Evolutionary conservation across 345 rosid species (phyloP).

Genomic region (Kernera saxatilis): DNA sequence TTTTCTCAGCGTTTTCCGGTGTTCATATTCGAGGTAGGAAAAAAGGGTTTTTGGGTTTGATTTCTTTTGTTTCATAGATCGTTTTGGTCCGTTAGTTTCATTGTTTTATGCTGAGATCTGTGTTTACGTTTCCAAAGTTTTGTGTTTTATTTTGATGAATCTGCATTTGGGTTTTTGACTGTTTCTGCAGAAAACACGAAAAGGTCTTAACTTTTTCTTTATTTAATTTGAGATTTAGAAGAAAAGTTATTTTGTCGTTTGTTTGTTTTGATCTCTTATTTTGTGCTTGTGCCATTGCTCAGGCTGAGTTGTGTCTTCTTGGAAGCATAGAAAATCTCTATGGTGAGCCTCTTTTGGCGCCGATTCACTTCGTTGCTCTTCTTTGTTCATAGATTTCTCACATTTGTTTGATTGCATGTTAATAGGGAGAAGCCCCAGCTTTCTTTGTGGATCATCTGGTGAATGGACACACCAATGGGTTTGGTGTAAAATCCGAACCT

Average conservation of each 20-base stretch:
- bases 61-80: not conserved
- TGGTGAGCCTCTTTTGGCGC: conserved; percentile 68
- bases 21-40: conserved; percentile 19
- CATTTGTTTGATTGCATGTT: conserved; percentile 21
- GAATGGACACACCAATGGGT: conserved; percentile 42
- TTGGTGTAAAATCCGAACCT: conserved; percentile 39
- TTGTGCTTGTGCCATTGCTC: conserved; percentile 41
- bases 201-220: not conserved
- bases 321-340: conserved; percentile 57
- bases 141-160: conserved; percentile 9
- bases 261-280: conserved; percentile 28
- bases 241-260: not conserved
- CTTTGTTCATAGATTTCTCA: conserved; percentile 15
- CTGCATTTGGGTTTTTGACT: conserved; percentile 17
- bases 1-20: conserved; percentile 6
- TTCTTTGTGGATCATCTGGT: conserved; percentile 38
- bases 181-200: not conserved
- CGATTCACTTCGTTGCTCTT: conserved; percentile 25
- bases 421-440: conserved; percentile 84
- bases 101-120: conserved; percentile 16
- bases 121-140: conserved; percentile 19
- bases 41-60: not conserved
- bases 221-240: conserved; percentile 1
- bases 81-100: not conserved
- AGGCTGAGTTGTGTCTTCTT: conserved; percentile 52